Base-by-base conservation (phyloP, 2,329 filamentous ascomycete species). In the Neopestalotiopsis sp. region DNA sequence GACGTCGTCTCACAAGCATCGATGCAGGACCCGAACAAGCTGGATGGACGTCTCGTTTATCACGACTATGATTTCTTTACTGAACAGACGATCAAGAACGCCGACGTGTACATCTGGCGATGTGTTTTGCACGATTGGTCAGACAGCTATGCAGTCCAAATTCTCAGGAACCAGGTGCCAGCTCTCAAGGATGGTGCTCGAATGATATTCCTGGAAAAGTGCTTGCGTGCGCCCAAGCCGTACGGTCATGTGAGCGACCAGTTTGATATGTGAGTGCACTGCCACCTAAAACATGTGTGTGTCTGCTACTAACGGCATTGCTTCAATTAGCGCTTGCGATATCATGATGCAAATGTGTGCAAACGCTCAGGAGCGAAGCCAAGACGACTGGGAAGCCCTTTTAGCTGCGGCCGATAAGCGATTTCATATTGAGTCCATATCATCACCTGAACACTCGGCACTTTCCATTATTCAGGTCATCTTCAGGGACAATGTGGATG, bases 71-170 rank as follows among this genome's bases (percentile, higher is more conserved):
- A 70, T 58, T 73, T 74, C 69, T 72, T 74, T 45, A 69, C 65
- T 4, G 60, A 71, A 17, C 68, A 73, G 59, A 34, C 65, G 17
- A 42, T 72, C n/a, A 67, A 62, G 52, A 34, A 34, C 32, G 70
- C 69, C 13, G 69, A 72, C 30, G 70, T 69, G 14, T 73, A 72
- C 49, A 64, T 73, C 13, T 73, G 72, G 42, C 60, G 70, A 10
- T 68, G 63, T 20, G 71, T 73, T 6, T 63, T 73, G n/a, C 71
- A 72, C 40, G 68, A 72, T 42, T 73, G 70, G 72, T 63, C 69
- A 9, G 71, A 73, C 45, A 67, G 59, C 24, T 69, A 69, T 62
- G 67, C 67, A 13, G 61, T 69, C n/a, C 42, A 62, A 7, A 72
- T 73, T 34, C 66, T 73, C 1, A 30, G 57, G 17, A 70, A 67